Conservation (phyloP, 495 filamentous ascomycete species). For the Melanomma pulvis-pyrius region DNA sequence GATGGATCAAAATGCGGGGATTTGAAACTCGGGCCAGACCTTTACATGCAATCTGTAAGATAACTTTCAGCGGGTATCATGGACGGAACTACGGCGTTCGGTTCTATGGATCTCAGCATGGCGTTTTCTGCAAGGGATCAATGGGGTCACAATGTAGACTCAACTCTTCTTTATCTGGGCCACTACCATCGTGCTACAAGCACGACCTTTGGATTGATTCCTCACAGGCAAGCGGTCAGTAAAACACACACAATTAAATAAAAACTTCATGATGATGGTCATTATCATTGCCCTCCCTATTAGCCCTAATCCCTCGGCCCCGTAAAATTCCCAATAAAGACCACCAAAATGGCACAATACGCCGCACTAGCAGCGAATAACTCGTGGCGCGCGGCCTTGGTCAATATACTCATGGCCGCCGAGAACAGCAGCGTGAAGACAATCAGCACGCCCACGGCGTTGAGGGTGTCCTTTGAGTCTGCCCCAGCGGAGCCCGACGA, state of each 20-base stretch:
- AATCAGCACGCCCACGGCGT: constrained; percentile 33
- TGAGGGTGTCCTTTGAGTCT: constrained; percentile 19
- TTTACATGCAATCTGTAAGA: too few species aligned
- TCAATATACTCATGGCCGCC: constrained; percentile 44
- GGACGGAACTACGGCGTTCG: too few species aligned
- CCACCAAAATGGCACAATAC: constrained; percentile 44
- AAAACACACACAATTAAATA: not conserved
- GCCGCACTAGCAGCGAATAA: constrained; percentile 52
- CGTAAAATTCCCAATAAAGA: constrained; percentile 43
- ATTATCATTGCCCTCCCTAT: constrained; percentile 5
- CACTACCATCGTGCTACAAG: too few species aligned
- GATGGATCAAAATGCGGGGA: too few species aligned
- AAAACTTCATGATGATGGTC: constrained; percentile 3
- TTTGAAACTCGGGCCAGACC: too few species aligned
- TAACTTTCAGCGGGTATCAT: too few species aligned
- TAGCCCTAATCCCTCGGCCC: constrained; percentile 21
- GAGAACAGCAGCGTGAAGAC: constrained; percentile 44
- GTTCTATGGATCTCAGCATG: too few species aligned
- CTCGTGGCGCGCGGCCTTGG: constrained; percentile 49
- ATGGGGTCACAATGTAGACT: too few species aligned
- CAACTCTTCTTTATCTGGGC: too few species aligned
- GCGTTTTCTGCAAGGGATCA: too few species aligned
- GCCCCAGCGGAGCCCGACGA: not conserved
- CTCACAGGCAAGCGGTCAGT: not conserved
- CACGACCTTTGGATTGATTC: not conserved